Evolutionary conservation across 192 early-diverging fungal species (phyloP), one percentile per base, ranked within the genome.

Genomic region (Gigaspora rosea): DNA sequence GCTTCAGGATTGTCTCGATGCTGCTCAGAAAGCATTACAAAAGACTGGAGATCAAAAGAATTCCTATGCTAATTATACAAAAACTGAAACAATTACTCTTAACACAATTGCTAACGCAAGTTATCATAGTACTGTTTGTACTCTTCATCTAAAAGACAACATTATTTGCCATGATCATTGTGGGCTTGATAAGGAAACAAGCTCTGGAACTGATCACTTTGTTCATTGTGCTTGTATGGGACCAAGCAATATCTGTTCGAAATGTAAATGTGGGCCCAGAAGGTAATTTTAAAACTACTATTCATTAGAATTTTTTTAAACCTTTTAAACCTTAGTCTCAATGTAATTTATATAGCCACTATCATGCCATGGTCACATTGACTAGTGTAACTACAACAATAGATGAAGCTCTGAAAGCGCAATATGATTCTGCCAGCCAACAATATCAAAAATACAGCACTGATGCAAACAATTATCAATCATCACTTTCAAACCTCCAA

Each of bases 1-100:
- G 15, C 20, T 68, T 22, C 66, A 68, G 2, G 36, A 68, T 5
- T 15, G 36, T 68, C 47, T 68, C 36, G 66, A 68, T 48, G 66
- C 66, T 4, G 66, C 66, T 15, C 66, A 68, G 16, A 46, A 68
- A 68, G 66, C 66, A 20, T 49, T 68, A 16, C 66, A 68, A 47
- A 0, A 49, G 46, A 48, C 66, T 49, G 66, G 66, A 68, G 2
- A 68, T 15, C 0, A 68, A 49, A 68, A 68, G 11, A 62, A 62
- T 33, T 62, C 27, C 1, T 27, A 27, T 27, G 27, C 27, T 27
- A 27, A 27, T 27, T 27, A 27, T 27, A 27, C 27, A 62, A 9
- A 62, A n/a, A 15, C 61, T 27, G 12, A 62, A 33, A 62, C 61
- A 27, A n/a, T 62, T 62, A n/a, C n/a, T 20, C 9, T 16, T 33